Percentiles rank a stretch among this genome's conserved stretches.
Conservation (phyloP, 2,329 filamentous ascomycete genomes). For the Botrytis paeoniae region DNA sequence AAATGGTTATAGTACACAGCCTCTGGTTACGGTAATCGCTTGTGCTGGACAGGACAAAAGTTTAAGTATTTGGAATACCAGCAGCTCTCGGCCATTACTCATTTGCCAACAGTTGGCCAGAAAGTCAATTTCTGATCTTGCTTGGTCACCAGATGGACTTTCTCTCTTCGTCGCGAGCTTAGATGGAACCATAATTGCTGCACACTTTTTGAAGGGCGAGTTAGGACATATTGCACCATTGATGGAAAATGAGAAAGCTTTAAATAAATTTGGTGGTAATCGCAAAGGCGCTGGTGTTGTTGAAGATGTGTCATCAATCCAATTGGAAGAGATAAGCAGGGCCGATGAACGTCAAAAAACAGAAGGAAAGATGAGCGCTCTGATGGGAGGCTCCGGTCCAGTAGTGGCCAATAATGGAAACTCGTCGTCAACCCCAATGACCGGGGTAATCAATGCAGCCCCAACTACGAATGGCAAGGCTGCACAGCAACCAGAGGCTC, state of each 20-base stretch:
- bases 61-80: slow-evolving; percentile 96
- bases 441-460: slow-evolving; percentile 25
- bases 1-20: slow-evolving; percentile 47
- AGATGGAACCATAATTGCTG: slow-evolving; percentile 81
- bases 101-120: slow-evolving; percentile 84
- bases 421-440: slow-evolving; percentile 30
- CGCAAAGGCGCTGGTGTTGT: slow-evolving; percentile 86
- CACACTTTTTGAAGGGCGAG: slow-evolving; percentile 82
- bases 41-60: slow-evolving; percentile 97
- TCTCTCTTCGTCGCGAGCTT: slow-evolving; percentile 82
- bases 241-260: slow-evolving; percentile 86
- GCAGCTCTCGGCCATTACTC: slow-evolving; percentile 84
- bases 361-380: slow-evolving; percentile 93
- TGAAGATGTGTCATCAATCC: slow-evolving; percentile 84
- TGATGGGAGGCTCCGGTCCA: slow-evolving; percentile 79
- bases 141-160: slow-evolving; percentile 90
- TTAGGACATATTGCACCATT: slow-evolving; percentile 82
- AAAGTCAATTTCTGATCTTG: slow-evolving; percentile 90
- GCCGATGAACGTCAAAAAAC: slow-evolving; percentile 85
- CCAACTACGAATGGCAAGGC: slow-evolving; percentile 29
- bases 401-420: slow-evolving; percentile 36
- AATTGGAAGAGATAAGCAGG: slow-evolving; percentile 88
- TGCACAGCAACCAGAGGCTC: slow-evolving; percentile 40
- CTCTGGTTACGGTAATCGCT: slow-evolving; percentile 85
- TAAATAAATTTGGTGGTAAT: slow-evolving; percentile 89